Percentiles rank a stretch among this genome's conserved stretches.
These are phyloP conservation scores for Amanita molliuscula DNA, from an alignment of 768 basidiomycete species.

Conservation along the genomic window DNA sequence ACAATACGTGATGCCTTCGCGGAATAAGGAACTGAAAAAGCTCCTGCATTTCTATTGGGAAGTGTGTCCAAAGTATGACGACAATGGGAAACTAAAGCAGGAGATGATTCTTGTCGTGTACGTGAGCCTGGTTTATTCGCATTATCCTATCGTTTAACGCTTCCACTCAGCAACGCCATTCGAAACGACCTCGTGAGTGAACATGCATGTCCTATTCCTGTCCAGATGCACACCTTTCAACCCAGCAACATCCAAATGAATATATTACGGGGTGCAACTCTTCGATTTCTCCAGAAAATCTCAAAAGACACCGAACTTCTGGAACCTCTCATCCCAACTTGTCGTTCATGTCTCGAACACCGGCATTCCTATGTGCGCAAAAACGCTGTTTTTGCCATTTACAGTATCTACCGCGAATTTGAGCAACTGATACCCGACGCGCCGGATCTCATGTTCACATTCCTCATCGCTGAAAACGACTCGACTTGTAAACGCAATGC, in stretches of 20 bases:
- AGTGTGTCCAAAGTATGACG: slow-evolving; percentile 96
- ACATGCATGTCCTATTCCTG: slow-evolving; percentile 1
- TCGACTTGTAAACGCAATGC: slow-evolving; percentile 96
- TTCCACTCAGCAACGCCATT: slow-evolving; percentile 71
- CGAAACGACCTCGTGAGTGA: slow-evolving; percentile 85
- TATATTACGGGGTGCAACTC: slow-evolving; percentile 98
- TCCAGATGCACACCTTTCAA: slow-evolving; percentile 7
- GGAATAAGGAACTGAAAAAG: slow-evolving; percentile 96
- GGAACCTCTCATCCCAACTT: slow-evolving; percentile 91
- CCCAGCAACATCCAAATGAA: slow-evolving; percentile 97
- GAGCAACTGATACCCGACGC: slow-evolving; percentile 95
- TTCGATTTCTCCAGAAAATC: slow-evolving; percentile 95
- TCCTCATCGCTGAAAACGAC: slow-evolving; percentile 92
- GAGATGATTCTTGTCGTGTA: slow-evolving; percentile 99
- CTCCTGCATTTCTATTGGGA: slow-evolving; percentile 94
- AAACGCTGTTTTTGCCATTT: slow-evolving; percentile 95
- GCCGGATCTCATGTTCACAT: slow-evolving; percentile 90
- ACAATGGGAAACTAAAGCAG: slow-evolving; percentile 94
- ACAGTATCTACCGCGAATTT: slow-evolving; percentile 89
- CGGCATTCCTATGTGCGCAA: slow-evolving; percentile 97
- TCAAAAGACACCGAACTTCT: slow-evolving; percentile 86
- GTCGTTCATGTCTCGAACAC: slow-evolving; percentile 91
- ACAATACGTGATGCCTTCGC: slow-evolving; percentile 93
- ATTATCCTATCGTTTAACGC: slow-evolving; percentile 7
- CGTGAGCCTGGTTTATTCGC: slow-evolving; percentile 22